Base-by-base conservation (phyloP, 2,329 filamentous ascomycete species). In the Ascochyta fabae region DNA sequence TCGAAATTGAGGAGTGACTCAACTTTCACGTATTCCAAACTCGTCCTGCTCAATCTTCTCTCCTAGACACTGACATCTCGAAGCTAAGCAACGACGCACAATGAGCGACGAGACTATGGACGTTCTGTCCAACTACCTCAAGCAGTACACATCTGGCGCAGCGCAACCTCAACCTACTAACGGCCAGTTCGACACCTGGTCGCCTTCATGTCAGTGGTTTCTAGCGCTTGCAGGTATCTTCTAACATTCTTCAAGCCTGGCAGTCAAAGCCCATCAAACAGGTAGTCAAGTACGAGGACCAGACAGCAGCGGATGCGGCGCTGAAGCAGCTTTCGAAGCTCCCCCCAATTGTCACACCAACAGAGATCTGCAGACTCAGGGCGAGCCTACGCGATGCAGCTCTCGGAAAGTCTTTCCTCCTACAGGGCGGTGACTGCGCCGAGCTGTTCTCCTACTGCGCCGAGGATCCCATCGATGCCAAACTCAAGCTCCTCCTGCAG, bases 401-500 rank as follows among this genome's bases (percentile, higher is more conserved):
- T 5, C 81, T 90, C 33, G 95, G 95, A 31, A 92, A 94, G 63
- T 91, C 94, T 12, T 98, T 99, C 75, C 83, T 99, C 9, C 86
- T 99, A 4, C 95, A 99, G 79, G 95, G 95, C 57, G 95, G 94
- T 42, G 95, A 99, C 78, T 99, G 95, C 72, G 95, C 95, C 15
- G 95, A 99, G 80, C 84, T 98, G 9, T 99, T 99, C 71, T 92
- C 95, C 76, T 99, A 99, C 81, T 99, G 95, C 77, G 88, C 90
- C 67, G 89, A 92, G 74, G 84, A 85, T 13, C 89, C 90, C 62
- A 97, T 99, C 66, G 92, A 98, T 78, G 89, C 91, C 60, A 99
- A 98, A 82, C 92, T 98, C 77, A 98, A 98, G 79, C 85, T 99
- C 24, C 84, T 99, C 27, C 81, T 99, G 56, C 95, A 99, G 79